Conservation (phyloP, 192 early-diverging fungal species). For the Umbelopsis ramanniana region DNA sequence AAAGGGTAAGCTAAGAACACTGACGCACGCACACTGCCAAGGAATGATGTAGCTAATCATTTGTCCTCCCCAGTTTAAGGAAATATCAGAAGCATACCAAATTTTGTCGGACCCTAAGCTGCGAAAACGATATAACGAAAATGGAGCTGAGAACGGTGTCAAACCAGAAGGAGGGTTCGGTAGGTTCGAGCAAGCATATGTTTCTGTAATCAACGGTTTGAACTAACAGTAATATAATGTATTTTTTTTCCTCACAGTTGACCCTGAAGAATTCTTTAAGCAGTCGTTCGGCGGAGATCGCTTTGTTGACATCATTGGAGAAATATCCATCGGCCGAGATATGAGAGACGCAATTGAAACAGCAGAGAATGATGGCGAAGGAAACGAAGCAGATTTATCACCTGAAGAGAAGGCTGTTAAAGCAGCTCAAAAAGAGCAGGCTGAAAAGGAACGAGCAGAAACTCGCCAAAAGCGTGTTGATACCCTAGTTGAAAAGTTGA, state of each 20-base stretch:
- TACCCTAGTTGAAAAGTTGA: constrained; percentile 74
- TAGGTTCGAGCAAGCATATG: constrained; percentile 32
- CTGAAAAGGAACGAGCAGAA: constrained; percentile 64
- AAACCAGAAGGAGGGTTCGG: constrained; percentile 68
- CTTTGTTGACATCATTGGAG: constrained; percentile 97
- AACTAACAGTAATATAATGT: too few species aligned
- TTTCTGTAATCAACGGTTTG: background rate
- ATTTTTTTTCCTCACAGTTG: constrained; percentile 54
- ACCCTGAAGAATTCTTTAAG: constrained; percentile 94
- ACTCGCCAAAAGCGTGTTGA: constrained; percentile 65
- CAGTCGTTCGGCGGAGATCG: constrained; percentile 97
- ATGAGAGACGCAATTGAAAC: constrained; percentile 80
- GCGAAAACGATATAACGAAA: constrained; percentile 87
- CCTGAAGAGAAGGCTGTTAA: constrained; percentile 63
- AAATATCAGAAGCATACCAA: constrained; percentile 96
- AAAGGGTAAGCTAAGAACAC: constrained; percentile 22
- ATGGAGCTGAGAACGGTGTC: constrained; percentile 68
- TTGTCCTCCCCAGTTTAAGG: constrained; percentile 72
- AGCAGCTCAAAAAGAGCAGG: constrained; percentile 57
- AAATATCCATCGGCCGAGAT: constrained; percentile 94
- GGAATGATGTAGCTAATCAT: background rate
- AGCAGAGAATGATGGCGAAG: constrained; percentile 64
- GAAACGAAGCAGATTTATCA: constrained; percentile 32
- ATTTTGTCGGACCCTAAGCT: constrained; percentile 90
- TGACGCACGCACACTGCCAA: background rate